These are phyloP conservation scores for Thraustochytrium sp. DNA, from an alignment of 352 stramenopile species.

Conservation along the genomic window DNA sequence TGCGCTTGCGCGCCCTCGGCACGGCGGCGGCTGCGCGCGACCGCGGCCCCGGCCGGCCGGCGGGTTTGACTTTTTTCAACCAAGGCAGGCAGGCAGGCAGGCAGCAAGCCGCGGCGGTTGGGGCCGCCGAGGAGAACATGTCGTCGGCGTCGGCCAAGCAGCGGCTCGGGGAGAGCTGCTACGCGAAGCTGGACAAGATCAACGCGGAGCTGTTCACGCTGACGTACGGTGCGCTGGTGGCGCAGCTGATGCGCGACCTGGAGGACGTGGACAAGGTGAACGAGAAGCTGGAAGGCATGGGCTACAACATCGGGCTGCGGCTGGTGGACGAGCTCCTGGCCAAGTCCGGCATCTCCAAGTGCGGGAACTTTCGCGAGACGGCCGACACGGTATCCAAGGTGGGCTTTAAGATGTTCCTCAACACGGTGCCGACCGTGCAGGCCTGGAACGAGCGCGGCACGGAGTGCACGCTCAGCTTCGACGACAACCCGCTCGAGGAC, in stretches of 20 bases:
- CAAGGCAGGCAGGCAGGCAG: too few relatives aligned
- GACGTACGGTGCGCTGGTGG: conserved; percentile 94
- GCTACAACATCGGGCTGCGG: conserved; percentile 92
- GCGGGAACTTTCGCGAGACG: conserved; percentile 76
- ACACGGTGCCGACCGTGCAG: conserved; percentile 79
- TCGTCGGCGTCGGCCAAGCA: too few relatives aligned
- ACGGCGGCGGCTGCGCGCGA: too few relatives aligned
- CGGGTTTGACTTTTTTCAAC: too few relatives aligned
- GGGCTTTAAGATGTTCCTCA: conserved; percentile 97
- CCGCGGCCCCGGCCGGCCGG: too few relatives aligned
- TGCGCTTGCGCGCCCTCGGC: too few relatives aligned
- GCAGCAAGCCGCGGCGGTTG: too few relatives aligned
- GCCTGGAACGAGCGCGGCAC: conserved; percentile 77
- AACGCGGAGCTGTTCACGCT: conserved; percentile 96
- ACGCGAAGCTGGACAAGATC: conserved; percentile 78
- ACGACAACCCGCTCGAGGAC: conserved; percentile 86
- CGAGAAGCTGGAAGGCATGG: conserved; percentile 80
- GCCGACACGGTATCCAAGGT: conserved; percentile 89
- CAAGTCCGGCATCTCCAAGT: conserved; percentile 60
- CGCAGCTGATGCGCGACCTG: conserved; percentile 89
- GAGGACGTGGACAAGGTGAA: conserved; percentile 85
- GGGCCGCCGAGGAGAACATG: too few relatives aligned
- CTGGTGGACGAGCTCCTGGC: conserved; percentile 95
- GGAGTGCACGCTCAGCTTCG: conserved; percentile 84
- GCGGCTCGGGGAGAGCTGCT: background rate